These are phyloP conservation scores for Neurospora sp. DNA, from an alignment of 2,329 filamentous ascomycete genomes.

Conservation along the genomic window DNA sequence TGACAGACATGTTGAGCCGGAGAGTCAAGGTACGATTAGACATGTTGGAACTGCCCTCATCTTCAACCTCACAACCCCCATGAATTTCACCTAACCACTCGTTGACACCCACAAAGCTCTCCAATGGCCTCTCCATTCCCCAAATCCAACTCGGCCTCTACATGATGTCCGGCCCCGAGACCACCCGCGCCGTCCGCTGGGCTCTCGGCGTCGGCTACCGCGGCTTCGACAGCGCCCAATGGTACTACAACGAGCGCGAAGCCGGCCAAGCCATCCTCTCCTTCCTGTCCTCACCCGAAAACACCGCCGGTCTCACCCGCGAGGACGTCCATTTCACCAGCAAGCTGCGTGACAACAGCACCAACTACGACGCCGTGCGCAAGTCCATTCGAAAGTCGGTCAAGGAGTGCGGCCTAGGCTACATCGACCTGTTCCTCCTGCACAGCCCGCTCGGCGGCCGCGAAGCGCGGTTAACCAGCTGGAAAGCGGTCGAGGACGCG, in stretches of 20 bases:
- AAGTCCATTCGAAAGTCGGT: conserved; percentile 56
- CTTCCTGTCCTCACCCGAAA: conserved; percentile 41
- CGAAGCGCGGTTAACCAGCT: conserved; percentile 57
- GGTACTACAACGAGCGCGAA: conserved; percentile 60
- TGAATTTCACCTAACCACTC: no score
- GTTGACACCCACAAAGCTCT: conserved; percentile 31
- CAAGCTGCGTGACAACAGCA: conserved; percentile 59
- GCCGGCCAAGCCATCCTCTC: conserved; percentile 54
- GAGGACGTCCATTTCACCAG: conserved; percentile 72
- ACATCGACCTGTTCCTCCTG: conserved; percentile 70
- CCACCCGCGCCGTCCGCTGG: conserved; percentile 44
- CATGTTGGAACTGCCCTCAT: neutral
- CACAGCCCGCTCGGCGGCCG: conserved; percentile 71
- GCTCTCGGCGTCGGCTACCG: conserved; percentile 45
- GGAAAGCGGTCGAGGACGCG: conserved; percentile 68
- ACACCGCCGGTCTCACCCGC: conserved; percentile 43
- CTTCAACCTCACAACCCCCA: neutral
- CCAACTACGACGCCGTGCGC: conserved; percentile 57
- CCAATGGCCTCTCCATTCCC: conserved; percentile 58
- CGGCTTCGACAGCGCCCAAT: conserved; percentile 43
- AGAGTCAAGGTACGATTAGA: conserved; percentile 1
- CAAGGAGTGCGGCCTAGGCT: conserved; percentile 55
- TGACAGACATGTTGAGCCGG: conserved; percentile 4
- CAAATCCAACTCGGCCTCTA: conserved; percentile 67
- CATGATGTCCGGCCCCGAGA: conserved; percentile 54